phyloP scores from a whole-genome alignment of 2,329 filamentous ascomycete genomes.

The Aspergillus sp. region DNA sequence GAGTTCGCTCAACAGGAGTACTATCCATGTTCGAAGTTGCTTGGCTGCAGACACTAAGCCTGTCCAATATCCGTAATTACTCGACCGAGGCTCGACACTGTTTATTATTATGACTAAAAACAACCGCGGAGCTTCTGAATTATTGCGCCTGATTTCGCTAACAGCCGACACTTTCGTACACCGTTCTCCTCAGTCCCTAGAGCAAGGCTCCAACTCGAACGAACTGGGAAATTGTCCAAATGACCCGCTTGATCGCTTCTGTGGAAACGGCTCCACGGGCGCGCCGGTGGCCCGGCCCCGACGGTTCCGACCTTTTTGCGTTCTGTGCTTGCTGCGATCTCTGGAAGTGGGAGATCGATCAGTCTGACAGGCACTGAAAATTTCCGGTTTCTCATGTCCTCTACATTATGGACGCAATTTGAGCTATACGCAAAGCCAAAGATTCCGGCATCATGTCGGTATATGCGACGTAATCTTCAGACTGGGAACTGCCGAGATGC shows the following conservation, averaged over 20 bases:
- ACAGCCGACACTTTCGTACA: neutral
- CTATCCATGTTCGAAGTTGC: neutral
- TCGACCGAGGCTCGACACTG: neutral
- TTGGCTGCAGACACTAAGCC: neutral
- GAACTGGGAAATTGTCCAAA: neutral
- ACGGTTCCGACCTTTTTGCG: neutral
- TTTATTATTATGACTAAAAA: neutral
- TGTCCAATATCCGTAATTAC: neutral
- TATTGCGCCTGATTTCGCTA: neutral
- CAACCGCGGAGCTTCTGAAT: neutral
- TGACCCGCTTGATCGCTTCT: neutral
- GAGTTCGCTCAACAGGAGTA: neutral
- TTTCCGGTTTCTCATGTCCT: neutral
- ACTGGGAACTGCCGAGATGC: neutral
- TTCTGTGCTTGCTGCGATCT: neutral
- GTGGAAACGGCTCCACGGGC: neutral
- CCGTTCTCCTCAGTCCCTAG: neutral
- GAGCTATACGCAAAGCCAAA: neutral
- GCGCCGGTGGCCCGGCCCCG: neutral
- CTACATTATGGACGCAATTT: neutral
- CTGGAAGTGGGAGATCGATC: neutral
- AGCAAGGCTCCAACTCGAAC: neutral
- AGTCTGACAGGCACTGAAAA: neutral
- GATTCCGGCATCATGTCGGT: neutral
- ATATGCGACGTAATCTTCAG: neutral